Base-by-base conservation (phyloP, 352 stramenopile genomes). In the Phytophthora constricta region DNA sequence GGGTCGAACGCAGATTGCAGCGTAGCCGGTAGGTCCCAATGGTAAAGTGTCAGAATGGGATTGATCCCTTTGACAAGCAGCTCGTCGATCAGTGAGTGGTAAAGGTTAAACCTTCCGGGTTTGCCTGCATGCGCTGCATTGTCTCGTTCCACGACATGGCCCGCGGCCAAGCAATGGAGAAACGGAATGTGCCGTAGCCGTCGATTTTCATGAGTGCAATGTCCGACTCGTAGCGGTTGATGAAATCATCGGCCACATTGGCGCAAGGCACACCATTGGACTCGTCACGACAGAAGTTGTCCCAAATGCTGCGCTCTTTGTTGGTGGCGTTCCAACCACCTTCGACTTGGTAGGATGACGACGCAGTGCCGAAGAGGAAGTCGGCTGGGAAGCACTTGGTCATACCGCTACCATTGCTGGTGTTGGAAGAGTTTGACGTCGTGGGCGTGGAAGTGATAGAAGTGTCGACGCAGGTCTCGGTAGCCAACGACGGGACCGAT, bases 281-380 rank as follows among this genome's bases (percentile, higher is more conserved):
- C 3, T 89, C 72, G 11, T 77, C 74, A 9, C 79, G 79, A 31
- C 87, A 96, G 63, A 95, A 99, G 11, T 89, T 88, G 80, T 99
- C 96, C 96, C 97, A 99, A 50, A 99, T 98, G 19, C 63, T 77
- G 26, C 66, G 82, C 33, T 77, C 53, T 42, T 90, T 95, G 33
- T 93, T 94, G 4, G 80, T 92, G 39, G 87, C 82, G 39, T 97
- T 86, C 52, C 79, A 84, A 3, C 77, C 95, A 28, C 96, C 97
- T 76, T 99, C 97, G 31, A 98, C 86, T 79, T 99, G 95, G 76
- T 98, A 98, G 16, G 88, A 72, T 2, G 94, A 93, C 13, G 94
- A 98, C 11, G 93, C 92, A 14, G 82, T 82, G 22, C 94, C 94
- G 58, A 93, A 97, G 46, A 95, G 62, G 76, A 98, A 98, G 61